Evolutionary conservation across 2,329 filamentous ascomycete species (phyloP), one percentile per base, ranked within the genome.

Genomic region (Fonsecaea pedrosoi): DNA sequence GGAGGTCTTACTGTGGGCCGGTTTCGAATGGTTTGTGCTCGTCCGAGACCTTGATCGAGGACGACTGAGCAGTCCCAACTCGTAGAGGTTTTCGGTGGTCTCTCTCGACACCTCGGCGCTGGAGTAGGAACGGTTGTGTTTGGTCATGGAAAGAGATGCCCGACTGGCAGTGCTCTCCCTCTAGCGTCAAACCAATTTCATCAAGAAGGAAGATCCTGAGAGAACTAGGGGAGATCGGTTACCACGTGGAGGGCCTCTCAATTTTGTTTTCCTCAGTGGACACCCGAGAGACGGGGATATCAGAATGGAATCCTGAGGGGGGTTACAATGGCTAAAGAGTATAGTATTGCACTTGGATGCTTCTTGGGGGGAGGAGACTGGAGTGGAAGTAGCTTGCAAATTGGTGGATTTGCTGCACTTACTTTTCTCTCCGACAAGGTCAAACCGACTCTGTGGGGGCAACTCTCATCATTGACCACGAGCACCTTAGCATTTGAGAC

Each of bases 21-120:
- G 42, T 57, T 59, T 69, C 54, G 59, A 57, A 32, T 64, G 40
- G 55, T 67, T 67, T 25, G 60, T 56, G 57, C 37, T 65, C 48
- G 66, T 63, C 42, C 64, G 65, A 59, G 70, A 69, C 53, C 63
- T 59, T 54, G 66, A 65, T 32, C 62, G 57, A 62, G 72, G 68
- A 56, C 69, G 69, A 48, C 57, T 71, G 55, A 73, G 69, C 25
- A 73, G 69, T 53, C 72, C 72, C 56, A 73, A 57, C n/a, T 71
- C 69, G 62, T 73, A 71, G 60, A 73, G 69, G 63, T 72, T 72
- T 63, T 73, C 62, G 56, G 68, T 67, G 13, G 71, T 68, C 54
- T 64, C 65, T 60, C 60, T 62, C n/a, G 68, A 67, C 62, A 65
- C 66, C 65, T 66, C 65, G 57, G 57, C 62, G 63, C 60, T 62